Conservation (phyloP, 2,329 filamentous ascomycete species). For the Trichoderma atroviride region DNA sequence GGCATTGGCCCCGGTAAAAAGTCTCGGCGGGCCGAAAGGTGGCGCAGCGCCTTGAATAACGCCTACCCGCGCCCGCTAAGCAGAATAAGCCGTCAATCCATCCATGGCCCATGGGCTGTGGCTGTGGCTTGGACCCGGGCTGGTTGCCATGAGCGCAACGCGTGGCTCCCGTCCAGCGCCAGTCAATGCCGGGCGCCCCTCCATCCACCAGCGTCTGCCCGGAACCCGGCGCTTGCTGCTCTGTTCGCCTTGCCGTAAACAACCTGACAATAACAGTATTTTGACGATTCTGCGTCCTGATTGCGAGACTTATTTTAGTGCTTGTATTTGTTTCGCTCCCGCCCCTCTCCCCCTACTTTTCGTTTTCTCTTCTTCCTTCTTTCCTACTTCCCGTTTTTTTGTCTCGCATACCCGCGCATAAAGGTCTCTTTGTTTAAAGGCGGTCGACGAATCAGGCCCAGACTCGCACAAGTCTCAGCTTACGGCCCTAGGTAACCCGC, state of each 20-base stretch:
- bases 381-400: background rate
- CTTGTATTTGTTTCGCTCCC: background rate
- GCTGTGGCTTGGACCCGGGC: background rate
- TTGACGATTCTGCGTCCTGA: background rate
- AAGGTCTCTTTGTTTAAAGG: background rate
- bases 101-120: background rate
- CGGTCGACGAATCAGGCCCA: background rate
- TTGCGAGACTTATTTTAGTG: background rate
- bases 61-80: background rate
- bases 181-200: background rate
- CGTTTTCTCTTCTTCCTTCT: background rate
- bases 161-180: background rate
- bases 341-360: background rate
- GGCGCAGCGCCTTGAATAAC: background rate
- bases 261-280: background rate
- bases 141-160: constrained; percentile 7
- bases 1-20: background rate
- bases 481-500: background rate
- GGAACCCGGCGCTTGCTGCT: background rate
- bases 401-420: background rate
- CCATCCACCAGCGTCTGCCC: background rate
- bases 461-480: constrained; percentile 1
- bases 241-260: background rate
- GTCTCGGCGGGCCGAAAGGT: background rate
- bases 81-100: background rate